Percentiles rank a stretch among this genome's conserved stretches.
These are phyloP conservation scores for Sedum album DNA, from an alignment of 164 flowering plant genomes.

Conservation along the genomic window DNA sequence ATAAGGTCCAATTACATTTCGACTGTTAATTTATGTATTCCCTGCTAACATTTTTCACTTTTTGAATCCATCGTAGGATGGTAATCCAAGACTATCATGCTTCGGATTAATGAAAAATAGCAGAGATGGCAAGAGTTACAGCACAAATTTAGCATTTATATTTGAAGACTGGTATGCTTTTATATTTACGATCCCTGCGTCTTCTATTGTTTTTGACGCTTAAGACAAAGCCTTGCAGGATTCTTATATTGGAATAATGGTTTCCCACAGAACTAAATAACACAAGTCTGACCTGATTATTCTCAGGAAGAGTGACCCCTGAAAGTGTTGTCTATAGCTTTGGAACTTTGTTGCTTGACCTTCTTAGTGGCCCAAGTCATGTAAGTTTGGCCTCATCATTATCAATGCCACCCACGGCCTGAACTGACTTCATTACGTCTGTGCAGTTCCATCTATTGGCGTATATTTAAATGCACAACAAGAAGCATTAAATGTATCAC, in stretches of 20 bases:
- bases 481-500: neutral
- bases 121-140: no score
- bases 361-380: slow-evolving; percentile 95
- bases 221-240: neutral
- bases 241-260: neutral
- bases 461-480: neutral
- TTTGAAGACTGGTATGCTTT: slow-evolving; percentile 38
- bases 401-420: neutral
- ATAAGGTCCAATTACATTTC: slow-evolving; percentile 26
- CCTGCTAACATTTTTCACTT: neutral
- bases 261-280: slow-evolving; percentile 3
- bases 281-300: neutral
- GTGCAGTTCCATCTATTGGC: neutral
- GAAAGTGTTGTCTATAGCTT: slow-evolving; percentile 97
- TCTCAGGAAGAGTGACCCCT: no score
- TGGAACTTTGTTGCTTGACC: slow-evolving; percentile 82
- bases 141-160: no score
- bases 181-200: neutral
- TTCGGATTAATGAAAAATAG: slow-evolving; percentile 70
- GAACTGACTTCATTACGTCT: neutral
- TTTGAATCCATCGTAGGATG: slow-evolving; percentile 24
- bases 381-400: slow-evolving; percentile 25
- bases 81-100: no score
- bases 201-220: neutral
- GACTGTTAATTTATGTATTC: neutral